Percentiles rank a stretch among this genome's conserved stretches.
Evolutionary conservation across 345 rosid genomes (phyloP).

Genomic region (Murraya paniculata): DNA sequence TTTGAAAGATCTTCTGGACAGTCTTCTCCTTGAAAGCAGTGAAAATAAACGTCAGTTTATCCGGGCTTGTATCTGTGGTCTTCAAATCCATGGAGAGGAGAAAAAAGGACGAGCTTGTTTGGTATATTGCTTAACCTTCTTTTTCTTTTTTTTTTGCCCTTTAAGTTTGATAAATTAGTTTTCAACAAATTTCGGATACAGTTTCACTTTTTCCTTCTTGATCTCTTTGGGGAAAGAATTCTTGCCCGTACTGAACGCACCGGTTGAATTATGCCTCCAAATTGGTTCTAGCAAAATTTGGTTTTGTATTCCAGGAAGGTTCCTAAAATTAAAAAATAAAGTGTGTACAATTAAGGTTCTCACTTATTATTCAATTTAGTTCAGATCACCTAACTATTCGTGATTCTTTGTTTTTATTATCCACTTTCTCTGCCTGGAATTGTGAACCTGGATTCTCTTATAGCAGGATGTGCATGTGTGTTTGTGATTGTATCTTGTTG

Average conservation of each 20-base stretch:
- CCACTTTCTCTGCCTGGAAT: background rate
- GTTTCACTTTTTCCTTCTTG: background rate
- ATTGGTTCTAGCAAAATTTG: background rate
- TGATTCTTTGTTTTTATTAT: background rate
- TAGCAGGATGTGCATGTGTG: background rate
- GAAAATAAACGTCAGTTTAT: slow-evolving; percentile 92
- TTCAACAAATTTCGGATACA: background rate
- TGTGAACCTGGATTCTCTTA: background rate
- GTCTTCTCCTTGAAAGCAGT: slow-evolving; percentile 95
- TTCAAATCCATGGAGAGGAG: slow-evolving; percentile 85
- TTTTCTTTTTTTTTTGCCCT: too few species aligned
- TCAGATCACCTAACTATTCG: background rate
- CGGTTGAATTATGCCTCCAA: background rate
- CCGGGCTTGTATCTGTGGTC: slow-evolving; percentile 87
- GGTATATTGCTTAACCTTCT: slow-evolving; percentile 39
- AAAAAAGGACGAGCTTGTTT: slow-evolving; percentile 77
- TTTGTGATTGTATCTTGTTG: background rate
- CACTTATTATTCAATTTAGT: background rate
- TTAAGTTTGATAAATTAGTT: background rate
- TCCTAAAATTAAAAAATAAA: background rate
- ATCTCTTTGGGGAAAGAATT: background rate
- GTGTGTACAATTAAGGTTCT: background rate
- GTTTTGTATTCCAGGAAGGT: background rate
- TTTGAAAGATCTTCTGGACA: slow-evolving; percentile 86
- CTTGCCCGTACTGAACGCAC: background rate